Evolutionary conservation across 179 eudicot genomes (phyloP).

Genomic region (Heliamphora pulchella): DNA sequence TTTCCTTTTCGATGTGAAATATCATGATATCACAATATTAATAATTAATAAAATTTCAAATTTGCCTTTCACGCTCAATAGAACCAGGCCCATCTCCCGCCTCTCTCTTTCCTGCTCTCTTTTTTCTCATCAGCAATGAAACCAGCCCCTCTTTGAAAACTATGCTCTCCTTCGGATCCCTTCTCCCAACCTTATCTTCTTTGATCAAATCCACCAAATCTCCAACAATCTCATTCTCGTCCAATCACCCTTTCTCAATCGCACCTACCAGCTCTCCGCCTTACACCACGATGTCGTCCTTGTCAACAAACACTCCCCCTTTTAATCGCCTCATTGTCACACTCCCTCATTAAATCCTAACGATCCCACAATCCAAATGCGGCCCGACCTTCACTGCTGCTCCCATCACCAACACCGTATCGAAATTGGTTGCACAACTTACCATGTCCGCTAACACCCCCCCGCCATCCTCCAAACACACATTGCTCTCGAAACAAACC

Average conservation of each 20-base stretch:
- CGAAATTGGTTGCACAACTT: slow-evolving; percentile 80
- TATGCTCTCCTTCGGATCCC: slow-evolving; percentile 47
- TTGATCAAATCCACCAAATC: slow-evolving; percentile 58
- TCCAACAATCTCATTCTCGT: slow-evolving; percentile 46
- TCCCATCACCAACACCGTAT: slow-evolving; percentile 56
- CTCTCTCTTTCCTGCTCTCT: too few relatives aligned
- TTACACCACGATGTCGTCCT: slow-evolving; percentile 63
- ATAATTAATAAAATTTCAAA: too few relatives aligned
- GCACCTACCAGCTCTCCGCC: slow-evolving; percentile 93
- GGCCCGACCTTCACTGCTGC: slow-evolving; percentile 56
- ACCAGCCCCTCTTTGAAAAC: slow-evolving; percentile 40
- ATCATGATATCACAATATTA: too few relatives aligned
- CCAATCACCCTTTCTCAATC: slow-evolving; percentile 57
- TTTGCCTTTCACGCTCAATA: too few relatives aligned
- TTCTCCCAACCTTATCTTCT: slow-evolving; percentile 65
- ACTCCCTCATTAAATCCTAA: slow-evolving; percentile 75
- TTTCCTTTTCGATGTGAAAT: too few relatives aligned
- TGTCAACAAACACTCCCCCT: slow-evolving; percentile 79
- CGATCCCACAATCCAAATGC: slow-evolving; percentile 86
- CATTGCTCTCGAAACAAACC: slow-evolving; percentile 40
- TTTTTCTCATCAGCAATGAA: too few relatives aligned
- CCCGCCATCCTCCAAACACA: slow-evolving; percentile 41
- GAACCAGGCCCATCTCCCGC: too few relatives aligned
- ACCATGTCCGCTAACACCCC: slow-evolving; percentile 45
- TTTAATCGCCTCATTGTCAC: slow-evolving; percentile 71